Conservation (phyloP, 1,284 basidiomycete genomes). For the Psilocybe mexicana region DNA sequence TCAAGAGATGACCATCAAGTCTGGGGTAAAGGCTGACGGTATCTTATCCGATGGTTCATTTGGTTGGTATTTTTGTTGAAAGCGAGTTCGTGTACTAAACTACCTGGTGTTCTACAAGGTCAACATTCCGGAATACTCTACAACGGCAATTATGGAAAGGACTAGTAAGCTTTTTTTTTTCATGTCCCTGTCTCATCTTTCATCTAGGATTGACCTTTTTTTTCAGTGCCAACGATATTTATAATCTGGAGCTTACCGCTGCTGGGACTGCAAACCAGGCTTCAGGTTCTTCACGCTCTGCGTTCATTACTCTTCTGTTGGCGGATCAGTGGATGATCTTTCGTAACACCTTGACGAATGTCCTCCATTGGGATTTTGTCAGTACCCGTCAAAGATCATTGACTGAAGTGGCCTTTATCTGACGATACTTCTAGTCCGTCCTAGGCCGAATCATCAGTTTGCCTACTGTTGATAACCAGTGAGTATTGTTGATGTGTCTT, state of each 20-base stretch:
- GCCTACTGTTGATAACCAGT: constrained; percentile 57
- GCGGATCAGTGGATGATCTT: constrained; percentile 66
- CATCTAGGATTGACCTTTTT: neutral
- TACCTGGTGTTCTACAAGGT: constrained; percentile 19
- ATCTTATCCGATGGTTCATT: constrained; percentile 67
- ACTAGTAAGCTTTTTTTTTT: constrained; percentile 45
- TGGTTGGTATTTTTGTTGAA: constrained; percentile 23
- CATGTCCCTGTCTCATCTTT: neutral
- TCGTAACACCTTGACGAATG: constrained; percentile 49
- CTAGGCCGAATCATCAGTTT: constrained; percentile 62
- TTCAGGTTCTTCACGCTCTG: constrained; percentile 35
- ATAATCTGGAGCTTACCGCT: constrained; percentile 51
- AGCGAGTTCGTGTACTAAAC: neutral
- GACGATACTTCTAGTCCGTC: constrained; percentile 42
- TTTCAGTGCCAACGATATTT: constrained; percentile 49
- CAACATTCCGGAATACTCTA: constrained; percentile 64
- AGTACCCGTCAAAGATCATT: constrained; percentile 19
- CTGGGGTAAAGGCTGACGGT: constrained; percentile 50
- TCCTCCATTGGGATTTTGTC: constrained; percentile 67
- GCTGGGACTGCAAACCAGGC: constrained; percentile 56
- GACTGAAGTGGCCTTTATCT: constrained; percentile 2
- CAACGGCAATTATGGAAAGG: constrained; percentile 66
- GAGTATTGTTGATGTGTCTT: constrained; percentile 22
- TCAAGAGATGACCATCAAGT: constrained; percentile 45
- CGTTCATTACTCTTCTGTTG: constrained; percentile 50